Percentiles rank a stretch among this genome's conserved stretches.
These are phyloP conservation scores for Entrophospora sp. DNA, from an alignment of 192 early-diverging fungal species.

Conservation along the genomic window DNA sequence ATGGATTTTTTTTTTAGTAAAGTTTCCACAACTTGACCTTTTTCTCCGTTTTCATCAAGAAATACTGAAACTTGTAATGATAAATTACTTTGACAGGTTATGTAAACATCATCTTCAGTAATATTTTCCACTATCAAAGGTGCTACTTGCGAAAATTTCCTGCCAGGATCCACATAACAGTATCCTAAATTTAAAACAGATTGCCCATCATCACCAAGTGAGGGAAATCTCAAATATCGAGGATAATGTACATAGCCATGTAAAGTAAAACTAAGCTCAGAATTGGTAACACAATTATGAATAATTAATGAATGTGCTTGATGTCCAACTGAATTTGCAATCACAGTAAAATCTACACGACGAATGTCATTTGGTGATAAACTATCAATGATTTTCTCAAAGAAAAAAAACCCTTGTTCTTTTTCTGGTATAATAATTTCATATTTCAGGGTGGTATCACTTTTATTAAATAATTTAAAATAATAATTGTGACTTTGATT, in stretches of 20 bases:
- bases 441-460: slow-evolving; percentile 24
- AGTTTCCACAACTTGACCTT: slow-evolving; percentile 44
- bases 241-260: slow-evolving; percentile 41
- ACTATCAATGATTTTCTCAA: slow-evolving; percentile 28
- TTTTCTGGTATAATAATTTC: slow-evolving; percentile 24
- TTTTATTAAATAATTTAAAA: slow-evolving; percentile 40
- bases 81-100: slow-evolving; percentile 73
- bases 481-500: slow-evolving; percentile 41
- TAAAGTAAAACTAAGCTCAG: slow-evolving; percentile 35
- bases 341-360: slow-evolving; percentile 47
- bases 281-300: slow-evolving; percentile 27
- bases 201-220: slow-evolving; percentile 42
- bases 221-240: slow-evolving; percentile 56
- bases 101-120: slow-evolving; percentile 52
- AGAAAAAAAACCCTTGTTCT: slow-evolving; percentile 25
- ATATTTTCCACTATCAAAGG: slow-evolving; percentile 64
- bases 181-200: slow-evolving; percentile 67
- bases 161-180: slow-evolving; percentile 69
- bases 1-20: slow-evolving; percentile 39
- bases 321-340: slow-evolving; percentile 40
- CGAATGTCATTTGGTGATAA: slow-evolving; percentile 46
- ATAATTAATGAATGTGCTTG: slow-evolving; percentile 44
- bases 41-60: slow-evolving; percentile 43
- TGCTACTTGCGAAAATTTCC: slow-evolving; percentile 65
- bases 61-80: slow-evolving; percentile 75